Evolutionary conservation across 257 asterid genomes (phyloP), one percentile per base, ranked within the genome.

Genomic region (Petunia axillaris): DNA sequence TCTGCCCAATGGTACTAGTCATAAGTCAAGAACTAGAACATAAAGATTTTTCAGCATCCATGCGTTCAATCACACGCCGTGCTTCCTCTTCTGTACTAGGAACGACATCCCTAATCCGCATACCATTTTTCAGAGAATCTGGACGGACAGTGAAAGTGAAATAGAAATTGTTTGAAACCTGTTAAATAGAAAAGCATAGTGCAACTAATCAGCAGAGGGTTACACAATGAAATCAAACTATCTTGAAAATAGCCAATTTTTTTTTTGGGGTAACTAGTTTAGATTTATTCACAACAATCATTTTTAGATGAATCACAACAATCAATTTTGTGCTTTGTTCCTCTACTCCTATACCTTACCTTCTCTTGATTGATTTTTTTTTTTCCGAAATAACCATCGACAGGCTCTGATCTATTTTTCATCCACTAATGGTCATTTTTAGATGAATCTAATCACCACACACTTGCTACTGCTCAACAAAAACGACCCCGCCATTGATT

Each of bases 41-140:
- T 76, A 76, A 85, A 52, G 86, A 86, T 75, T 84, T 88, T 87
- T 93, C 98, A 39, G 97, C 98, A 77, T 93, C 97, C 85, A 95
- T 89, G 4, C 94, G 93, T 63, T 91, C 98, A 40, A 93, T 91
- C 79, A 93, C 91, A 15, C 95, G 92, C 2, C 88, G 85, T 36
- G 94, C 98, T 86, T 95, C 97, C 89, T 91, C 97, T 80, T 95
- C 97, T 1, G 95, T 93, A n/a, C 92, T 89, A 1, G 98, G 97
- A 57, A 95, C 97, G 3, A 93, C 98, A 38, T 90, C 93, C 37
- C 97, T 89, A 43, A 95, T 87, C 81, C 77, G 88, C 64, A 54
- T 85, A 35, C 93, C 90, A 48, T 85, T 84, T 79, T 59, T 85
- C 78, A 84, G 80, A 37, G 95, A 93, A 36, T 91, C 92, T 41